Percentiles rank a stretch among this genome's conserved stretches.
These are phyloP conservation scores for Penicillium sp. DNA, from an alignment of 2,329 filamentous ascomycete genomes.

Conservation along the genomic window DNA sequence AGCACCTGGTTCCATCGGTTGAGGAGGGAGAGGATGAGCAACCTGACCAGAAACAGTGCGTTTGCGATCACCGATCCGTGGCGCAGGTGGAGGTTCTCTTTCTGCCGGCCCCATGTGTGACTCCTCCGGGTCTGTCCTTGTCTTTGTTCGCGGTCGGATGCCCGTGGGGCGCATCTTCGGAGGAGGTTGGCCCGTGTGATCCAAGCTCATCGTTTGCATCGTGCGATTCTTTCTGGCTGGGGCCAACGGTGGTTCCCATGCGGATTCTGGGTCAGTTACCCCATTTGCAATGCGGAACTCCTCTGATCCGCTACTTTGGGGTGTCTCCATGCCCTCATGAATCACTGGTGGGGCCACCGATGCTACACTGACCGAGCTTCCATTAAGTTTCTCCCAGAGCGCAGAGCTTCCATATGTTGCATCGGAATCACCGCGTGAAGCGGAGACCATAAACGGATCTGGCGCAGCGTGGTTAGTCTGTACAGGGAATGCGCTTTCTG, in stretches of 20 bases:
- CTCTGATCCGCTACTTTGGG: slow-evolving; percentile 48
- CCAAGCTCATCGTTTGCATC: slow-evolving; percentile 52
- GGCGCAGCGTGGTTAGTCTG: slow-evolving; percentile 37
- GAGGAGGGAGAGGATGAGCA: slow-evolving; percentile 52
- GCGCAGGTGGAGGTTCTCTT: slow-evolving; percentile 31
- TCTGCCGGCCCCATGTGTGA: slow-evolving; percentile 32
- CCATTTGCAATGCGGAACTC: slow-evolving; percentile 38
- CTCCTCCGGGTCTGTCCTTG: slow-evolving; percentile 42
- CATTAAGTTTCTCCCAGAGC: slow-evolving; percentile 51
- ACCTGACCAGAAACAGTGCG: slow-evolving; percentile 86
- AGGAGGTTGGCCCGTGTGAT: slow-evolving; percentile 55
- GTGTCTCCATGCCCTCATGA: slow-evolving; percentile 64
- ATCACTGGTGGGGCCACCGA: slow-evolving; percentile 33
- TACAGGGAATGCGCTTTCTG: slow-evolving; percentile 36
- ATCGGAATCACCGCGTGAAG: slow-evolving; percentile 34
- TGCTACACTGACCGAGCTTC: slow-evolving; percentile 44
- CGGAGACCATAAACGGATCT: slow-evolving; percentile 45
- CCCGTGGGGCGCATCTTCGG: slow-evolving; percentile 62
- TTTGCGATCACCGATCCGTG: slow-evolving; percentile 65
- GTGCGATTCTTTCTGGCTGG: slow-evolving; percentile 53
- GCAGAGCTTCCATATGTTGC: slow-evolving; percentile 43
- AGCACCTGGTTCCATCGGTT: slow-evolving; percentile 61
- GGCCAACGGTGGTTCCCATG: slow-evolving; percentile 45
- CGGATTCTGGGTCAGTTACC: slow-evolving; percentile 27
- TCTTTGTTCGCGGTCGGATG: slow-evolving; percentile 42